Base-by-base conservation (phyloP, 164 flowering plant species). In the Piper betle region DNA sequence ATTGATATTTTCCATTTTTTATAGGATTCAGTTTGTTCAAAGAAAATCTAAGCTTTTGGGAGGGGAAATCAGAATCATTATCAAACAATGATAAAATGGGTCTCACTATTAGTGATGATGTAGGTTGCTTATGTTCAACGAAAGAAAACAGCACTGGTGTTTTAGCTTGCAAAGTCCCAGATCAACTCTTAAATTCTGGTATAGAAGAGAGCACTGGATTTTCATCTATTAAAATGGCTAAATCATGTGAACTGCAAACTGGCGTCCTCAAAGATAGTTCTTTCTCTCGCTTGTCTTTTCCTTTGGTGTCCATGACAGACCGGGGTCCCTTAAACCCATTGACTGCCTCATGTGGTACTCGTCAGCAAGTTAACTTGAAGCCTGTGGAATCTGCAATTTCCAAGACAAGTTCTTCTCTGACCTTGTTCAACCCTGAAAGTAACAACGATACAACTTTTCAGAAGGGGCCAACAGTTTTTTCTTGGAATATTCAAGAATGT, bases 321-420 rank as follows among this genome's bases (percentile, higher is more conserved):
- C 60, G 76, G 75, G n/a, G 19, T 57, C 60, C 60, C 39, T 43
- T 57, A 18, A 57, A 54, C 55, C 60, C 58, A 55, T 57, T 53
- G 13, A 55, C 7, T 25, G 39, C 48, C 48, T 42, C 73, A 39
- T 50, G 57, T 53, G 69, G 52, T 42, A 37, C 58, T 46, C 5
- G 38, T 41, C 43, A 68, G 2, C 60, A 57, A 5, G 43, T 61
- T 60, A 64, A 65, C 62, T 71, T 69, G 17, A 56, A 38, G 61
- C 53, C 57, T 13, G n/a, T 67, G 11, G 52, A 63, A 18, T 61
- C 74, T 15, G 13, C 62, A 25, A 48, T 39, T 62, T 39, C 43
- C n/a, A n/a, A 39, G 9, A 37, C 16, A 54, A 38, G 6, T 38
- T 37, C 38, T 41, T 38, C 58, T 53, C 38, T 15, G 15, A 46